Evolutionary conservation across 2,329 filamentous ascomycete species (phyloP), one percentile per base, ranked within the genome.

Genomic region (Monosporascus sp.): DNA sequence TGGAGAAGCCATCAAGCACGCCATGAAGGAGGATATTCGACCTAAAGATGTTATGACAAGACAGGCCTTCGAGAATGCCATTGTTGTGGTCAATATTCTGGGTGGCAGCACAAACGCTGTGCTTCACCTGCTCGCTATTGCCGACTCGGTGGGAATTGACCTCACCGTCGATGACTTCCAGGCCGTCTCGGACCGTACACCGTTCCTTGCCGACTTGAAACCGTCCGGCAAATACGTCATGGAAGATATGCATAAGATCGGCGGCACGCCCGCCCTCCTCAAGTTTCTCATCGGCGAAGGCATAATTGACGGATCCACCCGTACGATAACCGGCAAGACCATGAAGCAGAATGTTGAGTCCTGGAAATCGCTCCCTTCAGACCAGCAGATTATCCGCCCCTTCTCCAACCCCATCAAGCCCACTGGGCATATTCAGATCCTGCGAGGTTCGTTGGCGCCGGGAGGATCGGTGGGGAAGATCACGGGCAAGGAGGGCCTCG

Each of bases 401-500:
- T 74, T 96, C 46, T 80, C 80, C 68, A 88, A 91, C 70, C 91
- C 91, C 15, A 93, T 96, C 77, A 96, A 96, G 73, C 64, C 80
- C 0, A 92, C 88, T 0, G 92, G 91, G 35, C 91, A 96, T 69
- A 85, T 96, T 58, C 89, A 95, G 75, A 95, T 96, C 60, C 79
- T 96, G 31, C 84, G 85, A 57, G 91, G 91, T 39, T 90, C 90
- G 55, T 82, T 96, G 38, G 90, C 92, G 1, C 92, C 91, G 2
- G 87, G 86, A 9, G 92, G 91, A 48, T 89, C 89, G 1, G 91
- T 96, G 11, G 91, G 90, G 56, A 96, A 96, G 73, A 96, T 96
- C 70, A 96, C 91, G 0, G 91, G 91, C 48, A 96, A 96, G 74
- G 91, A 96, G 72, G 91, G 92, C n/a, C 80, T 90, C 17, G 77